Conservation (phyloP, 2,329 filamentous ascomycete species). For the Neopestalotiopsis clavispora region DNA sequence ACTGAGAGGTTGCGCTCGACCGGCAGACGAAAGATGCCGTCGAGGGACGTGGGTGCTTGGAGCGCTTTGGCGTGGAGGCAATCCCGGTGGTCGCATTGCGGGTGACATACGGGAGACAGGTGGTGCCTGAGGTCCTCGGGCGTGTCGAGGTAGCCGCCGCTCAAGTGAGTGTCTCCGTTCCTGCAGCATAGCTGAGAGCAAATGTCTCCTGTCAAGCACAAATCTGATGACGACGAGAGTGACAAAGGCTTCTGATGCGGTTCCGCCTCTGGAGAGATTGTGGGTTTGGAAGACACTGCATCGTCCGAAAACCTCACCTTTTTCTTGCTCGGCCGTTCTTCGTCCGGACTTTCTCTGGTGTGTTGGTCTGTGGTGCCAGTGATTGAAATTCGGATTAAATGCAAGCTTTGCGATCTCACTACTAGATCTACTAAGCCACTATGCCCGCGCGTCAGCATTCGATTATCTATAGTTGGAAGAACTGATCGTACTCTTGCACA, state of each 20-base stretch:
- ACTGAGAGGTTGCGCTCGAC: conserved; percentile 20
- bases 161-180: not conserved
- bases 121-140: conserved; percentile 19
- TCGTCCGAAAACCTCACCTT: not conserved
- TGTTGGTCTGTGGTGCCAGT: not conserved
- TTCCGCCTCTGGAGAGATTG: not conserved
- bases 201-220: not conserved
- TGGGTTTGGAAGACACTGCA: not conserved
- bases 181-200: conserved; percentile 19
- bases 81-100: conserved; percentile 10
- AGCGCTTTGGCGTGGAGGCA: conserved; percentile 17
- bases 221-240: not conserved
- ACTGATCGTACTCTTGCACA: not conserved
- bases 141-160: conserved; percentile 18
- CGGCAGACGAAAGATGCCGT: conserved; percentile 29
- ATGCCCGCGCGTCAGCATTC: not conserved
- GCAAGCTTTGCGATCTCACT: not conserved
- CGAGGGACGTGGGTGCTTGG: conserved; percentile 9
- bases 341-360: not conserved
- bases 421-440: not conserved
- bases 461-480: not conserved
- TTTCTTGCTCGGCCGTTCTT: not conserved
- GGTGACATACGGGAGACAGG: conserved; percentile 15
- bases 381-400: not conserved
- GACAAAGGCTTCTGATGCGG: not conserved